phyloP scores from a whole-genome alignment of 2,329 filamentous ascomycete genomes.

The Aspergillus ibericus region DNA sequence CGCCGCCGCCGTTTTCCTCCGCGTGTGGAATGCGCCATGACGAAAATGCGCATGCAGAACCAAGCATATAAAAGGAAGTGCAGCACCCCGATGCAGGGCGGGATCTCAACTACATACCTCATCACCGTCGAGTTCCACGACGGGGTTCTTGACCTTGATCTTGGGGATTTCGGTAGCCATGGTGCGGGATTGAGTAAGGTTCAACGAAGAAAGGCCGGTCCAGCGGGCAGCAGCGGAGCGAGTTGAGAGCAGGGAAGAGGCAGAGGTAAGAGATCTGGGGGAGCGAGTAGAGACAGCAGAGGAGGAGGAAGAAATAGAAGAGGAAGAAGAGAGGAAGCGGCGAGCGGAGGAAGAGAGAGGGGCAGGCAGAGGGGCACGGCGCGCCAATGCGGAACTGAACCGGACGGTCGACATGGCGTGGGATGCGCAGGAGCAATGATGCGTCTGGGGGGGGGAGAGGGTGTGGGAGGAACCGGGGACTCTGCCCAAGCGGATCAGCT shows the following conservation, averaged over 20 bases:
- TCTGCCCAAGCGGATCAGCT: slow-evolving; percentile 10
- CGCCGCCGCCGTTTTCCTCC: slow-evolving; percentile 34
- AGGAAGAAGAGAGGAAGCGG: slow-evolving; percentile 23
- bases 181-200: slow-evolving; percentile 44
- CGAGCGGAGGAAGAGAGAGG: slow-evolving; percentile 24
- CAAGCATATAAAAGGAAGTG: slow-evolving; percentile 12
- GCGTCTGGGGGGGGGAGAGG: slow-evolving; percentile 11
- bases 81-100: slow-evolving; percentile 1
- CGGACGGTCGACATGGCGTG: slow-evolving; percentile 38
- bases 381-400: slow-evolving; percentile 42
- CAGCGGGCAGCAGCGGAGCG: slow-evolving; percentile 28
- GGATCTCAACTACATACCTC: slow-evolving; percentile 45
- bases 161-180: slow-evolving; percentile 62
- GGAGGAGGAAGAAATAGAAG: slow-evolving; percentile 29
- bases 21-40: slow-evolving; percentile 25
- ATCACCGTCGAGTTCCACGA: slow-evolving; percentile 93
- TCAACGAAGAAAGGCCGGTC: slow-evolving; percentile 29
- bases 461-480: slow-evolving; percentile 11
- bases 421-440: slow-evolving; percentile 11
- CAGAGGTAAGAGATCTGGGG: slow-evolving; percentile 28
- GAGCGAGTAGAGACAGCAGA: slow-evolving; percentile 27
- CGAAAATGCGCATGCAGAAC: slow-evolving; percentile 24
- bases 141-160: slow-evolving; percentile 99
- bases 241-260: slow-evolving; percentile 22
- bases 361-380: slow-evolving; percentile 30